A percentile compares a stretch with the other conserved stretches of the same genome.
Conservation (phyloP, 352 stramenopile species). For the Phytophthora vignae region DNA sequence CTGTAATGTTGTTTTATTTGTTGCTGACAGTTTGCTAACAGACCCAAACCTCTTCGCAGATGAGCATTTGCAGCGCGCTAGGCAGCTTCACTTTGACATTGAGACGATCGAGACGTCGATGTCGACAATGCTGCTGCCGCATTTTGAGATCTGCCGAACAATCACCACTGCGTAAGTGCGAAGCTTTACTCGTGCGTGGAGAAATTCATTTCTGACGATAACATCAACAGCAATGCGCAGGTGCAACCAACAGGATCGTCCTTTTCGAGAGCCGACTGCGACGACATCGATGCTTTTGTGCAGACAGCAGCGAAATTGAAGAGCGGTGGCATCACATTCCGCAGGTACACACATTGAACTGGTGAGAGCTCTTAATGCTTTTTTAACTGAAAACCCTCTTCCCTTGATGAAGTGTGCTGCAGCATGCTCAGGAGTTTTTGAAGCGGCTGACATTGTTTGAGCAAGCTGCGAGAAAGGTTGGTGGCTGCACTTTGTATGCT, state of each 20-base stretch:
- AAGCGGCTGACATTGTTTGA: constrained; percentile 57
- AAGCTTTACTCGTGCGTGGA: not conserved
- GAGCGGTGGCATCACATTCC: constrained; percentile 28
- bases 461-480: constrained; percentile 53
- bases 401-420: constrained; percentile 36
- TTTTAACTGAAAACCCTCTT: not conserved
- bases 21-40: not conserved
- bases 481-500: not conserved
- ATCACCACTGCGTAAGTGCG: constrained; percentile 60
- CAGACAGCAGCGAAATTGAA: constrained; percentile 39
- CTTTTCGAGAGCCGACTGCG: constrained; percentile 40
- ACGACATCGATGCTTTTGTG: constrained; percentile 49
- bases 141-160: constrained; percentile 64
- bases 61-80: constrained; percentile 35
- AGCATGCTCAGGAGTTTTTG: constrained; percentile 40
- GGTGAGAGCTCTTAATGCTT: not conserved
- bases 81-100: constrained; percentile 53
- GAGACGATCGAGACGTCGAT: constrained; percentile 56
- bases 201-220: not conserved
- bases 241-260: constrained; percentile 25
- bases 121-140: constrained; percentile 54
- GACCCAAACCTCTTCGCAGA: constrained; percentile 27
- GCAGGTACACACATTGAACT: constrained; percentile 25
- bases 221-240: constrained; percentile 49
- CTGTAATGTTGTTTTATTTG: not conserved